Base-by-base conservation (phyloP, 1,284 basidiomycete species). In the Coriolopsis trogii region DNA sequence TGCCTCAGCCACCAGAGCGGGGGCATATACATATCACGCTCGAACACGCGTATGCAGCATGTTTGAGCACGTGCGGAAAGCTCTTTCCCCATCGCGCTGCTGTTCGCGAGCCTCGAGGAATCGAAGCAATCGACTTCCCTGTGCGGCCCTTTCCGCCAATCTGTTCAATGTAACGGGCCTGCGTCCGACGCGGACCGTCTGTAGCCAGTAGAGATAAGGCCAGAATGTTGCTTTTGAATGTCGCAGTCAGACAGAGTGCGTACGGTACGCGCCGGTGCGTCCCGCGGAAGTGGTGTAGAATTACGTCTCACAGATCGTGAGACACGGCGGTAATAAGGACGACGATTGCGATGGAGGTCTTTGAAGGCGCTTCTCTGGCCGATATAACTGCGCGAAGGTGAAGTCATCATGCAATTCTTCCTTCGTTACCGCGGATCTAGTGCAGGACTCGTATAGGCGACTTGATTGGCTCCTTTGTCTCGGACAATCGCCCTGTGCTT, bases 21-120 rank as follows among this genome's bases (percentile, higher is more conserved):
- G 40, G 26, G 45, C 43, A 50, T 55, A 58, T 63, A 63, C 58
- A 60, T 63, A 58, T 56, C 52, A 47, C 41, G 48, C 46, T 38
- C 48, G 39, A 26, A 65, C 66, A 67, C 58, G 66, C 66, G 62
- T 57, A 59, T 64, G 64, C 64, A 64, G 66, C 66, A 61, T 67
- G 66, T 63, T 59, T 28, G 44, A 46, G 54, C 61, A 64, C 61
- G 63, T 63, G 63, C 42, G 34, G 45, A 37, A 41, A 41, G 26
- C n/a, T n/a, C 42, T 33, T 33, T 36, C 46, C 38, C 51, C 51
- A 59, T 59, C 51, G 41, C n/a, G n/a, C n/a, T 52, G 46, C 28
- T 25, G 18, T 38, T 48, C 41, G 41, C 41, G 25, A 44, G 42
- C 30, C 42, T 44, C 42, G 16, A 31, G 30, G 42, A 24, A n/a